A percentile compares a stretch with the other conserved stretches of the same genome.
phyloP scores from a whole-genome alignment of 1,284 basidiomycete genomes.

The Tausonia pullulans region DNA sequence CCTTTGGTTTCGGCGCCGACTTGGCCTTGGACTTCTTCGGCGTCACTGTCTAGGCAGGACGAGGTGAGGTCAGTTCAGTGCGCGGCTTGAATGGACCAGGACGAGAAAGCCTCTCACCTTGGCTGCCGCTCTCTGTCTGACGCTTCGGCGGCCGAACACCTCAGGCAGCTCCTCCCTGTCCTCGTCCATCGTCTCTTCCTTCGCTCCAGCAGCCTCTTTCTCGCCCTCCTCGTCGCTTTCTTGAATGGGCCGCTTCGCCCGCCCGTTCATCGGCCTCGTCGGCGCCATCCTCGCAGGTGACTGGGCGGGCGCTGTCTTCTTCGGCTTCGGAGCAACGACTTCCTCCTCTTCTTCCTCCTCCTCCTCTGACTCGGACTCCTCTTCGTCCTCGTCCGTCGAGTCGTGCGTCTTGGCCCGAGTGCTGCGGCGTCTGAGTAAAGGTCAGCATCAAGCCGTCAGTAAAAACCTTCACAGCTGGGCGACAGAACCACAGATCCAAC shows the following conservation, averaged over 20 bases:
- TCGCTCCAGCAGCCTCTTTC: constrained; percentile 18
- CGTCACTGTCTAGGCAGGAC: too few species aligned
- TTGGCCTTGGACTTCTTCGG: too few species aligned
- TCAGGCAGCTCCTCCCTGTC: constrained; percentile 15
- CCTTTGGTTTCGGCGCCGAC: too few species aligned
- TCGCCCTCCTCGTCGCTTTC: constrained; percentile 23
- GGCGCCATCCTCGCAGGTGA: constrained; percentile 13
- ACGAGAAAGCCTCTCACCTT: neutral
- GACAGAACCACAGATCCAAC: neutral
- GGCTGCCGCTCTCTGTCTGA: neutral
- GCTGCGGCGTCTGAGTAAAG: neutral
- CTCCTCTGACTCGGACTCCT: constrained; percentile 1
- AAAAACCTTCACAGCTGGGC: neutral
- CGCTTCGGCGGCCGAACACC: neutral
- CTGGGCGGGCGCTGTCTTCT: neutral
- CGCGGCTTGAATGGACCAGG: too few species aligned
- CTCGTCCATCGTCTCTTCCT: constrained; percentile 22
- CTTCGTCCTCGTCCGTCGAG: constrained; percentile 4
- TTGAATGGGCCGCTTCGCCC: constrained; percentile 18
- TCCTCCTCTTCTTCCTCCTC: constrained; percentile 8
- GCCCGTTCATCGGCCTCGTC: constrained; percentile 23
- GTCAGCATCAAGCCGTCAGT: neutral
- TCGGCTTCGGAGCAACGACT: neutral
- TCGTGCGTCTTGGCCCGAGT: neutral
- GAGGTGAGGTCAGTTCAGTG: too few species aligned